phyloP scores from a whole-genome alignment of 306 rosid genomes.

The Lagenaria siceraria region DNA sequence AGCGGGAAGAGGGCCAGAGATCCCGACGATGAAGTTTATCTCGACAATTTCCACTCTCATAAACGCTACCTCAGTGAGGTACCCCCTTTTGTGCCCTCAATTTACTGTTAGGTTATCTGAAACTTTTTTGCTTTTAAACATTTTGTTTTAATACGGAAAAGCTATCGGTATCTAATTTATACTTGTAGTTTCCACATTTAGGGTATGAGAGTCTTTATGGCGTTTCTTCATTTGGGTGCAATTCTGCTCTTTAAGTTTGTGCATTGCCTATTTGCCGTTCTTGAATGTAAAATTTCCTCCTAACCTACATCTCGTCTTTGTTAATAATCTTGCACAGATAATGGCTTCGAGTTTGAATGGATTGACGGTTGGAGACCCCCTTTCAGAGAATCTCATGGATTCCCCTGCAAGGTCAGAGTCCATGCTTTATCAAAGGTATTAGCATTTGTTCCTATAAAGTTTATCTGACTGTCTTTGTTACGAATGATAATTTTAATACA shows the following conservation, averaged over 20 bases:
- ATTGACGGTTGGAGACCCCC: conserved; percentile 87
- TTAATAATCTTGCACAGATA: conserved; percentile 31
- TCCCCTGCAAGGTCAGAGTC: conserved; percentile 92
- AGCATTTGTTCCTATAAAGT: background rate
- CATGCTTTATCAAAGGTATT: conserved; percentile 58
- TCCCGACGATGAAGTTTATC: conserved; percentile 92
- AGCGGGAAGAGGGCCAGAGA: conserved; percentile 68
- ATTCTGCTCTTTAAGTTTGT: background rate
- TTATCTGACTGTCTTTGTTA: background rate
- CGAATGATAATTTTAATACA: background rate
- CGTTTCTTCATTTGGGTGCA: background rate
- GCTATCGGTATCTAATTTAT: background rate
- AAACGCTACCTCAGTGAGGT: conserved; percentile 99
- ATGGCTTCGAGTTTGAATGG: conserved; percentile 99
- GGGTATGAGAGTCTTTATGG: background rate
- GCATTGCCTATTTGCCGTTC: background rate
- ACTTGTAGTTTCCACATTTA: background rate
- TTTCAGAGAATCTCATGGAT: conserved; percentile 85
- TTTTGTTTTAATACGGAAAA: background rate
- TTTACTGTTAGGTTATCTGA: background rate
- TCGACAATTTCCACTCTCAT: conserved; percentile 91
- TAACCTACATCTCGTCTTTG: background rate
- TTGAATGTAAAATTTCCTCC: background rate
- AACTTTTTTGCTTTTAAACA: background rate
- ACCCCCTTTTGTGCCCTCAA: background rate